Base-by-base conservation (phyloP, 73 alveolate genomes). In the Strombidium stylifer region DNA sequence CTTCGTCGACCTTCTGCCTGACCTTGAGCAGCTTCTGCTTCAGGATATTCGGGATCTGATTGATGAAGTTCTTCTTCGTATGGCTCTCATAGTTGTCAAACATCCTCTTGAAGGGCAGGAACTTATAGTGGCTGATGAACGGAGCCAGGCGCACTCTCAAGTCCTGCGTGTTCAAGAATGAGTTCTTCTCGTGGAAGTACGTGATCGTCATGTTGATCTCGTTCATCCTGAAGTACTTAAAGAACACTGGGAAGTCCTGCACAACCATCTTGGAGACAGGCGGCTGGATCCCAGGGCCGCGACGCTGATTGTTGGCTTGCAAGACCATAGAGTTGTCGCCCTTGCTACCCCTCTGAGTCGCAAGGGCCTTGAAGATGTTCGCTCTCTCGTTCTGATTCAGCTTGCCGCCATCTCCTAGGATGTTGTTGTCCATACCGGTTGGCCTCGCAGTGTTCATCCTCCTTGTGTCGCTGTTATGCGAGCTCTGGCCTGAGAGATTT, bases 211-310 rank as follows among this genome's bases (percentile, higher is more conserved):
- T 82, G 14, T 37, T 69, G 24, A 76, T 76, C 31, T 76, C 88
- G 41, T 64, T 65, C 77, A 76, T 76, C 34, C 88, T 30, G 48
- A 66, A 31, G 45, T 76, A 76, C 54, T 82, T 50, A 41, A 76
- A 76, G 69, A 46, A 76, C 4, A 65, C 46, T 15, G 88, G 88
- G 51, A 64, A 64, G 5, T 44, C 28, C 3, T 18, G 57, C 19
- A 37, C 19, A 7, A 27, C 45, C 37, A 26, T 26, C 45, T 24
- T 31, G 42, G 4, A 4, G 4, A 10, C 4, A 6, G n/a, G 10
- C 42, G 10, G 4, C 10, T 6, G 4, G n/a, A 32, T 32, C 42
- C 4, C 10, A 10, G n/a, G 42, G 42, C 10, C n/a, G 42, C 42
- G 10, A 4, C 42, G 4, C 42, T 32, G 10, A 4, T 32, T 10